These are phyloP conservation scores for Candida suzukii DNA, from an alignment of 805 yeast genomes.

Conservation along the genomic window DNA sequence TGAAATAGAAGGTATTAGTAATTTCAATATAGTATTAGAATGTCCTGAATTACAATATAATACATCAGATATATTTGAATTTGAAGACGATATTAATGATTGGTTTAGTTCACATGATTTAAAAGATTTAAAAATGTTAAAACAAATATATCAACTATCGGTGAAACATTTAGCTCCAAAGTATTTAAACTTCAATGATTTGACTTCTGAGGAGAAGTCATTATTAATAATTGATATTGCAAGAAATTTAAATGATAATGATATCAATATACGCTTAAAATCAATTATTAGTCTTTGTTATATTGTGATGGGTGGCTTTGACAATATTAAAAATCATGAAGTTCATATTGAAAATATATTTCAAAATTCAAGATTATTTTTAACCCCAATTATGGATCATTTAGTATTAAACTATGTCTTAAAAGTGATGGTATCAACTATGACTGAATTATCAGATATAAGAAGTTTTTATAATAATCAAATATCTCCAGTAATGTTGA, in stretches of 20 bases:
- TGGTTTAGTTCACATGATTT: slow-evolving; percentile 30
- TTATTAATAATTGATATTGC: background rate
- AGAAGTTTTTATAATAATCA: slow-evolving; percentile 4
- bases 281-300: slow-evolving; percentile 3
- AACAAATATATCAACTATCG: slow-evolving; percentile 3
- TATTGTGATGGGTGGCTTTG: slow-evolving; percentile 7
- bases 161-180: background rate
- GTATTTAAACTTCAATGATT: background rate
- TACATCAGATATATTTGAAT: slow-evolving; percentile 27
- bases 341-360: background rate
- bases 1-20: slow-evolving; percentile 26
- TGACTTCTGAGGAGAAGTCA: background rate
- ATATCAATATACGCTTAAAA: background rate
- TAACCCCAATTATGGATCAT: background rate
- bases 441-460: background rate
- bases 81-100: slow-evolving; percentile 33
- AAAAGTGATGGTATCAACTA: background rate
- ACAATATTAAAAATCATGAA: background rate
- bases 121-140: slow-evolving; percentile 12
- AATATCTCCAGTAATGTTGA: background rate
- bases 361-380: background rate
- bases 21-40: slow-evolving; percentile 25
- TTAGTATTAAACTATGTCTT: background rate
- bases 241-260: background rate
- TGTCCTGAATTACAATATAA: slow-evolving; percentile 39